Percentiles rank a stretch among this genome's conserved stretches.
phyloP scores from a whole-genome alignment of 2,329 filamentous ascomycete species.

The Aureobasidium sp. region DNA sequence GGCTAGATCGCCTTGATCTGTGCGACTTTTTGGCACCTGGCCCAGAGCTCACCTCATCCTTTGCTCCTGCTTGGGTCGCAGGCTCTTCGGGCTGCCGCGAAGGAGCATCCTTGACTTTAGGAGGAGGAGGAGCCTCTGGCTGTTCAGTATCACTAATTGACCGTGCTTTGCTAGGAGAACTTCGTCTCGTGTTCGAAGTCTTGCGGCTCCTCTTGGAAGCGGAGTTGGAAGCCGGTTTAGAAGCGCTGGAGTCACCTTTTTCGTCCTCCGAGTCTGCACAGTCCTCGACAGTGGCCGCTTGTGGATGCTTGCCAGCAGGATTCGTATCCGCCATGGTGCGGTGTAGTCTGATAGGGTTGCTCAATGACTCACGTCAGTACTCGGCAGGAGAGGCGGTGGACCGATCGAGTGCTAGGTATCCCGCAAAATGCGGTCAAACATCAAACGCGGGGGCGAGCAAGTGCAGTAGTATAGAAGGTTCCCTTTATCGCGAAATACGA shows the following conservation, averaged over 20 bases:
- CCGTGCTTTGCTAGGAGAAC: not conserved
- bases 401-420: not conserved
- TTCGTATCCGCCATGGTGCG: constrained; percentile 3
- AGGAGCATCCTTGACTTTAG: not conserved
- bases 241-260: constrained; percentile 1
- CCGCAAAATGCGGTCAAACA: constrained; percentile 1
- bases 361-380: constrained; percentile 3
- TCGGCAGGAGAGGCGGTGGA: constrained; percentile 6
- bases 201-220: constrained; percentile 4
- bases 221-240: constrained; percentile 4
- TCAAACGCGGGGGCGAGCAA: constrained; percentile 10
- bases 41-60: constrained; percentile 1
- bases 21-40: not conserved
- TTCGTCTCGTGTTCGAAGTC: not conserved
- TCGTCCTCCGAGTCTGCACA: not conserved
- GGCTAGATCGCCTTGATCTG: not conserved
- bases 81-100: not conserved
- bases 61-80: not conserved
- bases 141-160: not conserved
- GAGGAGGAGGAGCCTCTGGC: not conserved
- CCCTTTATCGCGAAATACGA: not conserved
- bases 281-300: not conserved
- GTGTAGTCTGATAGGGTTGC: not conserved
- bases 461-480: not conserved
- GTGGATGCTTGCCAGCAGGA: not conserved